Evolutionary conservation across 208 protist species (phyloP).

Genomic region (Borovskyia barvae): DNA sequence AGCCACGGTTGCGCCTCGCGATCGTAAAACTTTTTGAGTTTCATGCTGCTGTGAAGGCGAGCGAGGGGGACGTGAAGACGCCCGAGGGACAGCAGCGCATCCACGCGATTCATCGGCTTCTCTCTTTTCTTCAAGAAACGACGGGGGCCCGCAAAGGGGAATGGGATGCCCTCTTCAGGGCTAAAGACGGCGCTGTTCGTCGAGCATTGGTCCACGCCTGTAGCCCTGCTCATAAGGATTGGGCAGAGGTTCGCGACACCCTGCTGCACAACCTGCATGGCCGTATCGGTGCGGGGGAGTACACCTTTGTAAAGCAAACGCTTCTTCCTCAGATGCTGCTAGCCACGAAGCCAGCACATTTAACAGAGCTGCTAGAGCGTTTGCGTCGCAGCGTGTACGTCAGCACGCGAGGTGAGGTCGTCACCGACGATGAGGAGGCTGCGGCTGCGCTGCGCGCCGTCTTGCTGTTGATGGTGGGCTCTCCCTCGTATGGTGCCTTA

Average conservation of each 20-base stretch:
- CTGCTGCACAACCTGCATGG: conserved; percentile 49
- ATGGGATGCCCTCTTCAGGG: conserved; percentile 70
- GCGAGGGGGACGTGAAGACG: conserved; percentile 38
- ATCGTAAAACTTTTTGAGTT: conserved; percentile 32
- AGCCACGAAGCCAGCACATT: conserved; percentile 31
- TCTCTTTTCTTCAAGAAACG: conserved; percentile 52
- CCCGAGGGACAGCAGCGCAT: conserved; percentile 49
- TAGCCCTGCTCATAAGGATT: conserved; percentile 25
- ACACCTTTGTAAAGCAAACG: conserved; percentile 43
- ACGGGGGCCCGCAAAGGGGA: conserved; percentile 52
- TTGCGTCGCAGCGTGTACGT: conserved; percentile 25
- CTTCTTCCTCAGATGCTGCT: conserved; percentile 49
- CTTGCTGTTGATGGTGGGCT: conserved; percentile 28
- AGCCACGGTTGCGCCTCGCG: conserved; percentile 51
- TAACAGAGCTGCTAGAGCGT: conserved; percentile 38
- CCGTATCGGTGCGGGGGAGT: conserved; percentile 32
- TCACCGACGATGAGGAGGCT: conserved; percentile 22
- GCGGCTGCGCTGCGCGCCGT: conserved; percentile 47
- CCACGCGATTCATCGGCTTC: conserved; percentile 65
- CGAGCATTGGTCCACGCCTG: conserved; percentile 53
- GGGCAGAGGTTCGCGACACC: conserved; percentile 24
- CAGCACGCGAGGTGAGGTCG: conserved; percentile 10
- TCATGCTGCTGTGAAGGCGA: conserved; percentile 27
- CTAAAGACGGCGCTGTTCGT: conserved; percentile 63
- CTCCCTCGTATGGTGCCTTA: conserved; percentile 27